Conservation (phyloP, 2,329 filamentous ascomycete species). For the Elsinoe australis region DNA sequence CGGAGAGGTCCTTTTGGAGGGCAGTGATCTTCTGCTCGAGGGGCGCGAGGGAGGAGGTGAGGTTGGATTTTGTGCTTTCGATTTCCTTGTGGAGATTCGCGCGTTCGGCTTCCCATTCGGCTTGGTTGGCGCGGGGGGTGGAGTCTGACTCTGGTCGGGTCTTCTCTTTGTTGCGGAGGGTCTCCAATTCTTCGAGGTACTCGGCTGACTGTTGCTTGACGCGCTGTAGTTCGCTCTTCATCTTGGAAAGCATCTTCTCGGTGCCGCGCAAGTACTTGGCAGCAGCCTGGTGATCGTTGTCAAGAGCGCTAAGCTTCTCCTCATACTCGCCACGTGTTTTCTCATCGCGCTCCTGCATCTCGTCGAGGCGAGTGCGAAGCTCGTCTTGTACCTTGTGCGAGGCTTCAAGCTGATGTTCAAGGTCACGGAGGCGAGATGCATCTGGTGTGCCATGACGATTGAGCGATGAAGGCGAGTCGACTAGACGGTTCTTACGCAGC, state of each 20-base stretch:
- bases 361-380: conserved; percentile 66
- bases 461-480: conserved; percentile 63
- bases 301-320: conserved; percentile 85
- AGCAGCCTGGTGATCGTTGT: conserved; percentile 95
- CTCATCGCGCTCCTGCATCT: conserved; percentile 69
- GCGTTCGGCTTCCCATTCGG: conserved; percentile 70
- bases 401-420: conserved; percentile 78
- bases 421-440: conserved; percentile 66
- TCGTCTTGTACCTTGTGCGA: conserved; percentile 78
- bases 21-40: conserved; percentile 64
- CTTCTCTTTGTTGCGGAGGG: conserved; percentile 24
- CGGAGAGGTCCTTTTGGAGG: conserved; percentile 61
- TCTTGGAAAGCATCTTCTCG: conserved; percentile 97
- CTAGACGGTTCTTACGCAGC: conserved; percentile 60
- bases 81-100: conserved; percentile 60
- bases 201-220: conserved; percentile 82
- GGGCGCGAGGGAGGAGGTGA: conserved; percentile 56
- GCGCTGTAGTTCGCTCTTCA: conserved; percentile 92
- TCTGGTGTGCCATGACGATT: conserved; percentile 63
- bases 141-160: conserved; percentile 21
- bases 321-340: conserved; percentile 85
- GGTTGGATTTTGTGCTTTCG: conserved; percentile 58
- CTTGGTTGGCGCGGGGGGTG: conserved; percentile 33
- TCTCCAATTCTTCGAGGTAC: conserved; percentile 69
- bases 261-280: conserved; percentile 98